Conservation (phyloP, 73 alveolate genomes). For the Effrenium voratum region DNA sequence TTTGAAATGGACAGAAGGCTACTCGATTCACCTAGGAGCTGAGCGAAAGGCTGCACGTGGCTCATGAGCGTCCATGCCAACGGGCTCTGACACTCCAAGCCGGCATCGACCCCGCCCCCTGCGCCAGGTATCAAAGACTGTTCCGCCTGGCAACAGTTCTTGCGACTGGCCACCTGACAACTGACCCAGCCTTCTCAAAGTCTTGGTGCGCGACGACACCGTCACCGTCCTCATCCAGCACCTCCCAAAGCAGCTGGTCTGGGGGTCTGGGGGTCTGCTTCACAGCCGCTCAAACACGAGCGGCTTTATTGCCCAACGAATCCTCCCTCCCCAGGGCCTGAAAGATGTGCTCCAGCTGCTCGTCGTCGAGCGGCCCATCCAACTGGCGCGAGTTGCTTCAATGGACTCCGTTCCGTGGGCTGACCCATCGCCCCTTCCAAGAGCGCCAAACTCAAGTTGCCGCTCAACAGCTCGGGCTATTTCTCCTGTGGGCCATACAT, state of each 20-base stretch:
- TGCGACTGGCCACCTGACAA: not conserved
- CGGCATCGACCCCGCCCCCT: no score
- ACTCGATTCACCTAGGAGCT: no score
- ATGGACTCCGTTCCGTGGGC: no score
- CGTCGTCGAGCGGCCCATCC: not conserved
- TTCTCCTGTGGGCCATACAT: no score
- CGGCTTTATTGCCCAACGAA: not conserved
- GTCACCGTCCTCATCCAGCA: conserved; percentile 25
- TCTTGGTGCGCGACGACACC: conserved; percentile 24
- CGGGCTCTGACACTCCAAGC: no score
- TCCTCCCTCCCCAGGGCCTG: not conserved
- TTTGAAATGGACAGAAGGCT: no score
- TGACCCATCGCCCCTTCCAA: no score
- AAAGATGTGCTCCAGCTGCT: conserved; percentile 9
- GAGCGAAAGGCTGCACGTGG: no score
- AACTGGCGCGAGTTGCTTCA: not conserved
- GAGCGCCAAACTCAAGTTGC: no score
- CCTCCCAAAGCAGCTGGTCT: not conserved
- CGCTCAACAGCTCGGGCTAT: no score
- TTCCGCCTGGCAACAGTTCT: not conserved
- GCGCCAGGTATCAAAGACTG: not conserved
- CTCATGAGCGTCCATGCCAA: no score
- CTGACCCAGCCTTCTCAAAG: not conserved
- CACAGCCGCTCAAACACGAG: not conserved
- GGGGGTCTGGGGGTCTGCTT: no score